phyloP scores from a whole-genome alignment of 176 grass and related monocot species.

The Lolium perenne region DNA sequence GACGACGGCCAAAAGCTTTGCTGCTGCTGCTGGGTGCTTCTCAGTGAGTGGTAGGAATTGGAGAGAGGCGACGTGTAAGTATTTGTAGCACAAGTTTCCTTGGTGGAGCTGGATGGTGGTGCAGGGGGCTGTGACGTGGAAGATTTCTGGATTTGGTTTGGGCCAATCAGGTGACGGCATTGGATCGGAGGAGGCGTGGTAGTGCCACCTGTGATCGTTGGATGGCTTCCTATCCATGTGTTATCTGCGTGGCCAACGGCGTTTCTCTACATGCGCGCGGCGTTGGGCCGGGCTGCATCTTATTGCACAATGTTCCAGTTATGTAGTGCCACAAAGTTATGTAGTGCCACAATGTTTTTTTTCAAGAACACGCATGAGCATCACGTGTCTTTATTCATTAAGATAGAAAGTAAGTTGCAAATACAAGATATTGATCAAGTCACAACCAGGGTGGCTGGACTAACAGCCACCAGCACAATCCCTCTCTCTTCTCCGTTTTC shows the following conservation, averaged over 20 bases:
- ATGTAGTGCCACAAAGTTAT: no score
- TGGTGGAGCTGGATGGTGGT: conserved; percentile 52
- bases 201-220: conserved; percentile 58
- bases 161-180: conserved; percentile 53
- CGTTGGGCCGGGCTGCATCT: no score
- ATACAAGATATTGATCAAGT: no score
- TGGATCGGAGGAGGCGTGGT: conserved; percentile 49
- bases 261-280: not conserved
- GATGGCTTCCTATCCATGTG: conserved; percentile 43
- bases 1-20: not conserved
- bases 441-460: no score
- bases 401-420: no score
- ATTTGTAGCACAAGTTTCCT: conserved; percentile 60
- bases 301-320: no score
- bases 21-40: not conserved
- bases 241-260: conserved; percentile 21
- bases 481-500: no score
- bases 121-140: conserved; percentile 47
- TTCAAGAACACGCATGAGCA: no score
- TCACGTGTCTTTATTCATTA: no score
- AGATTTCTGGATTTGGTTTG: conserved; percentile 77
- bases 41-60: not conserved
- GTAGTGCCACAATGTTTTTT: no score
- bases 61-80: conserved; percentile 45
- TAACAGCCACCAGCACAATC: no score